A percentile compares a stretch with the other conserved stretches of the same genome.
phyloP scores from a whole-genome alignment of 345 rosid genomes.

The Melaleuca quinquenervia region DNA sequence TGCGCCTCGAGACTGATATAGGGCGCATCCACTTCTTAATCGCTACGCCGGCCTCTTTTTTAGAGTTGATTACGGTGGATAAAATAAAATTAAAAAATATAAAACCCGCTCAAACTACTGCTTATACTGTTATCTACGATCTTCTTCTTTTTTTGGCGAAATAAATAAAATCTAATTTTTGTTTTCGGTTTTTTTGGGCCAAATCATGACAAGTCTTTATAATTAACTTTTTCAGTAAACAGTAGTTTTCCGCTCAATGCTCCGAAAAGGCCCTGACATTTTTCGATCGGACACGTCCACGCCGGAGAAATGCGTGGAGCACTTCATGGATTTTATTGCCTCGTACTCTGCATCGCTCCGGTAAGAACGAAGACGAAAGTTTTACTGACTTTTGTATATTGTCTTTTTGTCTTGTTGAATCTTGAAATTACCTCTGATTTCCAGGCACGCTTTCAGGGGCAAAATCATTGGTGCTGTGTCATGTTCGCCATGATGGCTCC shows the following conservation, averaged over 20 bases:
- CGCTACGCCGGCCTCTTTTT: too few species aligned
- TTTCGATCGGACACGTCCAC: neutral
- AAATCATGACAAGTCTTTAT: neutral
- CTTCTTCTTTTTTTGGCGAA: too few species aligned
- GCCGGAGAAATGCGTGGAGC: neutral
- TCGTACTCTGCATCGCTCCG: neutral
- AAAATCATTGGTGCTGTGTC: neutral
- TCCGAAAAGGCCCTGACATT: neutral
- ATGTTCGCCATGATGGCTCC: neutral
- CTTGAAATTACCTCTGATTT: neutral
- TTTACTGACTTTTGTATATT: neutral
- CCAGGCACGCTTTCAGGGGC: neutral
- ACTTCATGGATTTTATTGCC: neutral
- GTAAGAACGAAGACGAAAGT: neutral
- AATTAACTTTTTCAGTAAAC: neutral
- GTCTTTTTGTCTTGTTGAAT: neutral
- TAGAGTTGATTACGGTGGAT: too few species aligned
- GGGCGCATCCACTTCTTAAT: too few species aligned
- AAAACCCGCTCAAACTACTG: too few species aligned
- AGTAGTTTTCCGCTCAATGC: neutral
- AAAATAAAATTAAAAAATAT: too few species aligned
- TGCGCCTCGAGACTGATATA: too few species aligned
- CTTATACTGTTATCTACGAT: too few species aligned
- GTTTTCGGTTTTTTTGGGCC: neutral
- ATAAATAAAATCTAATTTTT: neutral